Conservation (phyloP, 345 rosid genomes). For the Lepidium aucheri region DNA sequence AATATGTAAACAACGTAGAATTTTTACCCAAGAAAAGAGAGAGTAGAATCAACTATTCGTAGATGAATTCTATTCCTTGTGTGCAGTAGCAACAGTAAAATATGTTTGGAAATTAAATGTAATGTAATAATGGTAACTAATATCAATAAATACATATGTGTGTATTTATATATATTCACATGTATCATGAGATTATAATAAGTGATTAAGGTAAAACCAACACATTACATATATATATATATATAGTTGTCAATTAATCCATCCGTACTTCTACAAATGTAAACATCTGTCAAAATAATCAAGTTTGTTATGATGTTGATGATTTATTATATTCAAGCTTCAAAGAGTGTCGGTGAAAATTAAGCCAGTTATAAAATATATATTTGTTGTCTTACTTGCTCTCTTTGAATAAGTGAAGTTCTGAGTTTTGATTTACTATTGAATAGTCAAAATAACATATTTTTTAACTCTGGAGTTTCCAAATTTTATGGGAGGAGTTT, state of each 20-base stretch:
- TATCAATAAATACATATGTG: background rate
- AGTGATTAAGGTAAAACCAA: background rate
- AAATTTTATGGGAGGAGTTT: too few species aligned
- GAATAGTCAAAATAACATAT: background rate
- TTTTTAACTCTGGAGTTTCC: too few species aligned
- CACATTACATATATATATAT: background rate
- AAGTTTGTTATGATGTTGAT: constrained; percentile 10
- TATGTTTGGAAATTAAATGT: background rate
- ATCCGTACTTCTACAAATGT: background rate
- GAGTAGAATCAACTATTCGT: background rate
- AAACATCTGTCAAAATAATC: constrained; percentile 1
- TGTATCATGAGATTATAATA: background rate
- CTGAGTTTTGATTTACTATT: background rate
- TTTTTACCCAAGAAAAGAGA: too few species aligned
- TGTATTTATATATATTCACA: background rate
- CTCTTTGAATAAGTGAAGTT: background rate
- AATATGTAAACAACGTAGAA: too few species aligned
- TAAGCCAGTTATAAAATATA: background rate
- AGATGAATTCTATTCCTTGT: background rate
- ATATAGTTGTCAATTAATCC: background rate
- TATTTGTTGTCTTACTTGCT: constrained; percentile 12
- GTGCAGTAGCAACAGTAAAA: background rate
- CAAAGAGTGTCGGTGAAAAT: constrained; percentile 16
- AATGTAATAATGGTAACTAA: background rate
- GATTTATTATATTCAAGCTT: background rate